These are phyloP conservation scores for Neofusicoccum sp. DNA, from an alignment of 2,329 filamentous ascomycete genomes.

Conservation along the genomic window DNA sequence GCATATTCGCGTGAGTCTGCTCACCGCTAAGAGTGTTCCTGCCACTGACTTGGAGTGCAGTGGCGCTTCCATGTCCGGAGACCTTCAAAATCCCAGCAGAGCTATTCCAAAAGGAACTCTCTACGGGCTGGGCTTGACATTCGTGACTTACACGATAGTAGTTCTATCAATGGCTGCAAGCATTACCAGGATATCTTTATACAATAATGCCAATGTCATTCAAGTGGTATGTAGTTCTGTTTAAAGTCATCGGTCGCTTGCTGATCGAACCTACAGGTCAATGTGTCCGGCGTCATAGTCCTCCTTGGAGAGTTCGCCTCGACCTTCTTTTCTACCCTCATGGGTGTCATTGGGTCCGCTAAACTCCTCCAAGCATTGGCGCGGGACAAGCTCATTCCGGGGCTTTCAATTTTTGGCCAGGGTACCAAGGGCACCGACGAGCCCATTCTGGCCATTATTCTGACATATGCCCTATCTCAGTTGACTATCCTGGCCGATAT, in stretches of 20 bases:
- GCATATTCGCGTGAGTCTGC: conserved; percentile 53
- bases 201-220: conserved; percentile 74
- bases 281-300: conserved; percentile 69
- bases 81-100: conserved; percentile 77
- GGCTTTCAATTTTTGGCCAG: conserved; percentile 69
- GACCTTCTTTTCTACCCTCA: conserved; percentile 79
- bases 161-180: conserved; percentile 76
- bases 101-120: conserved; percentile 83
- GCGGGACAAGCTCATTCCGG: conserved; percentile 74
- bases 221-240: conserved; percentile 54
- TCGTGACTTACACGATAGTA: conserved; percentile 72
- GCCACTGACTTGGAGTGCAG: conserved; percentile 30
- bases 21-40: not conserved
- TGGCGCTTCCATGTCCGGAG: conserved; percentile 87
- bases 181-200: conserved; percentile 70
- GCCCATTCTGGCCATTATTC: conserved; percentile 70
- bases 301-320: conserved; percentile 80
- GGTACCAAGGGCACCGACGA: conserved; percentile 72
- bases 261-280: conserved; percentile 50
- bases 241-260: not conserved
- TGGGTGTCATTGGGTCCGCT: conserved; percentile 82
- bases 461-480: conserved; percentile 75
- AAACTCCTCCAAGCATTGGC: conserved; percentile 83
- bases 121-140: conserved; percentile 72
- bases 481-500: conserved; percentile 78